Evolutionary conservation across 2,329 filamentous ascomycete species (phyloP), one percentile per base, ranked within the genome.

Genomic region (Colletotrichum trifolii): DNA sequence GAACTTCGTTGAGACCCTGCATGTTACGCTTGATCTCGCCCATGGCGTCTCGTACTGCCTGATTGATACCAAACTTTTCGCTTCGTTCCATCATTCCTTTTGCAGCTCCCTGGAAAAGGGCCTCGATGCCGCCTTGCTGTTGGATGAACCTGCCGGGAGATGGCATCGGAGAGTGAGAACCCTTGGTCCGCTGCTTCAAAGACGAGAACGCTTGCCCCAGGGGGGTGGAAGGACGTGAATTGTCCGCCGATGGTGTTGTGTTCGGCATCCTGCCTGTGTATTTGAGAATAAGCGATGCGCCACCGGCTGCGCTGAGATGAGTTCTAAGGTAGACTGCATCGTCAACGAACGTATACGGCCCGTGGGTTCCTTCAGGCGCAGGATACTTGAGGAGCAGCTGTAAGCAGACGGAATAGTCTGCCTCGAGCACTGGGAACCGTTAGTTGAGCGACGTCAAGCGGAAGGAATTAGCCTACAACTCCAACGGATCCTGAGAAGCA

Each of bases 401-500:
- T 57, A 99, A 81, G 8, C 93, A 95, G 40, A 88, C 86, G 2
- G 96, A 95, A 73, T 97, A 97, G 75, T 98, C 95, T 11, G 92
- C 89, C 68, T 93, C 88, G 34, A 98, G 80, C 40, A 99, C 91
- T 94, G 67, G 6, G 64, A 17, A 45, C 7, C 17, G 13, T 62
- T 34, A 54, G 58, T 15, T 17, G 33, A 50, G 36, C 34, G 10
- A 39, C 1, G 25, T 8, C 15, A 2, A 6, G 9, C 39, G n/a
- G 2, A 9, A 4, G 40, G 39, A n/a, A 25, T 49, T 13, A 38
- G 78, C 90, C 82, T 80, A 96, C 92, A 81, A 70, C 94, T 88
- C 94, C 94, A 97, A 61, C 95, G 88, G 70, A 98, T 93, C 54
- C 96, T 88, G 49, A 99, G 82, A 33, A 99, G 82, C 94, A 99